Base-by-base conservation (phyloP, 2,329 filamentous ascomycete genomes). In the Amauroascus niger region DNA sequence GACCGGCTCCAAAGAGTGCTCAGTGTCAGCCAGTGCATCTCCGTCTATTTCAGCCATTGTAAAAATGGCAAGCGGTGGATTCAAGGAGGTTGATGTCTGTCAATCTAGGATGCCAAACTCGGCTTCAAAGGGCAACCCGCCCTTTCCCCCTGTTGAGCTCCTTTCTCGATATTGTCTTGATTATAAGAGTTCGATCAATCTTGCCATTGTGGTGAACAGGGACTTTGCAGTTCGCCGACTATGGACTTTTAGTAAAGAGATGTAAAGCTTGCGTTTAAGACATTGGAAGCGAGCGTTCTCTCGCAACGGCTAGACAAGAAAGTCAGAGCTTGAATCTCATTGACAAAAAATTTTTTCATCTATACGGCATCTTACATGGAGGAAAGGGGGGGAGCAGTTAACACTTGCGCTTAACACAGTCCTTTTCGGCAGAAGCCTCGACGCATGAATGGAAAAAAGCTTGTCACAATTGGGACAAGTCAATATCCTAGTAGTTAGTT, bases 131-230 rank as follows among this genome's bases (percentile, higher is more conserved):
- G 14, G 4, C 35, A 11, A n/a, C 7, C 28, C 9, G 35, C 4
- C 4, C 13, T 24, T 22, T 13, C 16, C 35, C 5, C 24, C 37
- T 45, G 16, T n/a, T 30, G 22, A 9, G 5, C 48, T 45, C 16
- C 26, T 7, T 45, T 20, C 13, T 41, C 40, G 13, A 41, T 22
- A 26, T 26, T 26, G 24, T 16, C 33, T 39, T n/a, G 8, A 30
- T 16, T 53, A 48, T 41, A 28, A 33, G 16, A 33, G 6, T 3
- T 41, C 35, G 16, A 41, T 7, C 11, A 48, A 41, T 32, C 6
- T 20, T 24, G 51, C 51, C 51, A 53, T 53, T 48, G 28, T 53
- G 20, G 26, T 43, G 35, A 18, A 33, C 22, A 43, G 30, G 51
- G 33, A 22, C 16, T 33, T n/a, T 48, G 44, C 13, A 41, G 20